Percentiles rank a stretch among this genome's conserved stretches.
Conservation (phyloP, 2,329 filamentous ascomycete species). For the Fonsecaea pugnacius region DNA sequence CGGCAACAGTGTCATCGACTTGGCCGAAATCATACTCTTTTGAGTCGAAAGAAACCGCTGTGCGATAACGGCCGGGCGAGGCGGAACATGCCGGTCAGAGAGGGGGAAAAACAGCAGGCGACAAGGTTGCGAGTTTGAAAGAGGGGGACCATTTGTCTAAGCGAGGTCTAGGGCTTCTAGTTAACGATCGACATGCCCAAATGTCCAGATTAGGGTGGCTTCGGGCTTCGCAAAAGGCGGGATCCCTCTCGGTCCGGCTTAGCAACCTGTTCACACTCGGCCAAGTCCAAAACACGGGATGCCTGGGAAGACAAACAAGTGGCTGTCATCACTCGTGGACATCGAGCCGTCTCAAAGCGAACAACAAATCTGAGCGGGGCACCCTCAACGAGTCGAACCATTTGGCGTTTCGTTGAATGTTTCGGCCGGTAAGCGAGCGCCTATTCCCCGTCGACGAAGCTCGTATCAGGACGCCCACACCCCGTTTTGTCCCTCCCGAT, state of each 20-base stretch:
- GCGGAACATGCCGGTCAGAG: background rate
- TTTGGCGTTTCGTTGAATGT: background rate
- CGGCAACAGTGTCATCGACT: background rate
- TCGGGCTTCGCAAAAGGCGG: background rate
- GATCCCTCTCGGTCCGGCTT: constrained; percentile 2
- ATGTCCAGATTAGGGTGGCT: background rate
- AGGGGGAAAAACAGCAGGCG: background rate
- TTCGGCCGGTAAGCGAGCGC: constrained; percentile 4
- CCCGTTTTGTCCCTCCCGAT: background rate
- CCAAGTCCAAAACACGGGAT: background rate
- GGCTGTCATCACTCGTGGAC: background rate
- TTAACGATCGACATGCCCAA: background rate
- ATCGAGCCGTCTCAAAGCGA: background rate
- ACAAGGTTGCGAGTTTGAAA: background rate
- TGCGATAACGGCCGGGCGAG: background rate
- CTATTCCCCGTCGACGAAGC: background rate
- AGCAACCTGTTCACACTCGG: background rate
- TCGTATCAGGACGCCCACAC: background rate
- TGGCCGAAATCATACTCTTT: background rate
- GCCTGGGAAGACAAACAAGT: background rate
- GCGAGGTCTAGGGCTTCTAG: background rate
- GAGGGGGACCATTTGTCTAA: background rate
- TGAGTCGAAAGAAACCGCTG: background rate
- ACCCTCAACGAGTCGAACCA: background rate
- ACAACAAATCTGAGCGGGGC: background rate